Conservation (phyloP, 192 early-diverging fungal species). For the Helicostylum pulchrum region DNA sequence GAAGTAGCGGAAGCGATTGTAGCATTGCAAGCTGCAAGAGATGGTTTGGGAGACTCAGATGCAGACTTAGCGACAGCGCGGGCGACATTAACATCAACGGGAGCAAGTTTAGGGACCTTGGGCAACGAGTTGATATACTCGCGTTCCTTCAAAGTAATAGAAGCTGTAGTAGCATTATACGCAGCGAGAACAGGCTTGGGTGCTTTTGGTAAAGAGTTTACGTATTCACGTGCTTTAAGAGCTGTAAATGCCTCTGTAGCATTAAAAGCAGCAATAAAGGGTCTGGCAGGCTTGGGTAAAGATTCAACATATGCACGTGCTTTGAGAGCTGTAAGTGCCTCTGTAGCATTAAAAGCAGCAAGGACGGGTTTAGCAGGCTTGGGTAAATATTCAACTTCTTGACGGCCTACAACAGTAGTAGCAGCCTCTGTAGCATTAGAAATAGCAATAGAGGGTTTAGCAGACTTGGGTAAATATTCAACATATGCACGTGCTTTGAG, state of each 20-base stretch:
- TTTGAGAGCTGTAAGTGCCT: not conserved
- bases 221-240: not conserved
- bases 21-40: not conserved
- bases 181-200: not conserved
- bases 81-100: not conserved
- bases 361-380: not conserved
- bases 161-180: not conserved
- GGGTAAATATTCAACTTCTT: too few species aligned
- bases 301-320: not conserved
- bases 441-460: not conserved
- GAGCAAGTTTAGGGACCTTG: not conserved
- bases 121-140: not conserved
- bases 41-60: not conserved
- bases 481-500: not conserved
- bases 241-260: too few species aligned
- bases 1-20: not conserved
- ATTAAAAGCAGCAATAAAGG: too few species aligned
- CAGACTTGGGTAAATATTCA: not conserved
- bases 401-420: too few species aligned
- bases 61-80: not conserved
- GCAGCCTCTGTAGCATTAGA: not conserved
- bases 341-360: not conserved
- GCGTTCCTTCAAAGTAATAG: not conserved
- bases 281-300: not conserved
- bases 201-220: not conserved